A percentile compares a stretch with the other conserved stretches of the same genome.
These are phyloP conservation scores for Papiliotrema laurentii DNA, from an alignment of 1,284 basidiomycete species.

Conservation along the genomic window DNA sequence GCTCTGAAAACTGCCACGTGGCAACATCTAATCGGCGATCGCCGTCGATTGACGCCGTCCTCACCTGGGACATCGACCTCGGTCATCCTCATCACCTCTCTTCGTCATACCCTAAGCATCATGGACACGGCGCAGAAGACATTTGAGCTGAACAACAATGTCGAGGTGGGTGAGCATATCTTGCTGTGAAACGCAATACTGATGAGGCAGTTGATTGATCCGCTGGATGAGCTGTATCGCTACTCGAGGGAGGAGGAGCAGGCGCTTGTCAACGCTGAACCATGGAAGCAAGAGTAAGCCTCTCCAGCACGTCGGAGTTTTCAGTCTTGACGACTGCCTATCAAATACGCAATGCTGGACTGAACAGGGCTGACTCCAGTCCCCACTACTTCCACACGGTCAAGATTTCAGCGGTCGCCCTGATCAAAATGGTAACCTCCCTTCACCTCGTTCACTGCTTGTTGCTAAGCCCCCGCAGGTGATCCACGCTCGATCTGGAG, in stretches of 20 bases:
- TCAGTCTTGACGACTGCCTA: too few species aligned
- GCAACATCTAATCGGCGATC: not conserved
- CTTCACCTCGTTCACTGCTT: too few species aligned
- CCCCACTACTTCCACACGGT: conserved; percentile 91
- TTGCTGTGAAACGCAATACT: not conserved
- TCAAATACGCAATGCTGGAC: too few species aligned
- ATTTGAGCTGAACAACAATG: conserved; percentile 77
- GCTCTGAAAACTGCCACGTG: not conserved
- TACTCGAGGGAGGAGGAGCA: conserved; percentile 72
- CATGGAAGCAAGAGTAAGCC: conserved; percentile 81
- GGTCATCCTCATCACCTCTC: not conserved
- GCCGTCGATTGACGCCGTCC: not conserved
- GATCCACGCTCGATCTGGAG: conserved; percentile 95
- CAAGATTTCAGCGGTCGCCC: conserved; percentile 87
- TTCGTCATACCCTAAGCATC: not conserved
- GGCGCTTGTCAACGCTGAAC: conserved; percentile 64
- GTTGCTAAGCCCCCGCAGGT: conserved; percentile 62
- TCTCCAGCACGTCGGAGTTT: too few species aligned
- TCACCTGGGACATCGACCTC: not conserved
- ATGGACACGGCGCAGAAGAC: conserved; percentile 60
- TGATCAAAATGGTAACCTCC: conserved; percentile 88
- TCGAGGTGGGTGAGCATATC: conserved; percentile 46
- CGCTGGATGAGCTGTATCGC: conserved; percentile 68
- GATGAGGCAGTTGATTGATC: conserved; percentile 25
- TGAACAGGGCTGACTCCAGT: too few species aligned